Evolutionary conservation across 2,329 filamentous ascomycete species (phyloP).

Genomic region (Acephala macrosclerotiorum): DNA sequence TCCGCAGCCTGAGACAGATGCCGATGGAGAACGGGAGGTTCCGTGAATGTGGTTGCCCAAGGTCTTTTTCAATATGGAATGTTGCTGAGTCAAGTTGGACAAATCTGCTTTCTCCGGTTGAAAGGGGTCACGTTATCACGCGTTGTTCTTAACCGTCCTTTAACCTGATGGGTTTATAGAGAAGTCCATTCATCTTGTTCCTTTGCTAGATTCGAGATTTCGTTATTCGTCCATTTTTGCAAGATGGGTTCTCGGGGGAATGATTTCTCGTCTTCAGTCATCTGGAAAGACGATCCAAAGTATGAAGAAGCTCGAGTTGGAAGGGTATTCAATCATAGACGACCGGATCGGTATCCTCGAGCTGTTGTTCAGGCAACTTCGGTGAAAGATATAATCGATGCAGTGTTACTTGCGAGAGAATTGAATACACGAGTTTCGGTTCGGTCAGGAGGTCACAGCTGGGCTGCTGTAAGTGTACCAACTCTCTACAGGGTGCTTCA

Average conservation of each 20-base stretch:
- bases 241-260: neutral
- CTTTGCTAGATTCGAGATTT: neutral
- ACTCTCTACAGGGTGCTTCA: neutral
- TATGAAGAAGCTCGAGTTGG: constrained; percentile 49
- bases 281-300: neutral
- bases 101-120: neutral
- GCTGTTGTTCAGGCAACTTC: constrained; percentile 50
- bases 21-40: neutral
- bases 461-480: constrained; percentile 46
- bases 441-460: constrained; percentile 57
- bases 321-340: constrained; percentile 55
- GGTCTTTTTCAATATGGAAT: neutral
- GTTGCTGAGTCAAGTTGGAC: neutral
- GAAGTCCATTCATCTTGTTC: neutral
- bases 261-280: neutral
- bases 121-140: neutral
- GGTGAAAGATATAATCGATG: constrained; percentile 46
- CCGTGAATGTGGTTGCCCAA: neutral
- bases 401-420: constrained; percentile 48
- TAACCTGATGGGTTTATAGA: neutral
- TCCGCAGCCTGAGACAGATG: neutral
- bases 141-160: neutral
- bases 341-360: constrained; percentile 49
- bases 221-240: neutral
- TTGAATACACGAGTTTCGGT: constrained; percentile 51